A percentile compares a stretch with the other conserved stretches of the same genome.
Conservation (phyloP, 176 grass and related monocot genomes). For the sorghum (Sorghum bicolor) region DNA sequence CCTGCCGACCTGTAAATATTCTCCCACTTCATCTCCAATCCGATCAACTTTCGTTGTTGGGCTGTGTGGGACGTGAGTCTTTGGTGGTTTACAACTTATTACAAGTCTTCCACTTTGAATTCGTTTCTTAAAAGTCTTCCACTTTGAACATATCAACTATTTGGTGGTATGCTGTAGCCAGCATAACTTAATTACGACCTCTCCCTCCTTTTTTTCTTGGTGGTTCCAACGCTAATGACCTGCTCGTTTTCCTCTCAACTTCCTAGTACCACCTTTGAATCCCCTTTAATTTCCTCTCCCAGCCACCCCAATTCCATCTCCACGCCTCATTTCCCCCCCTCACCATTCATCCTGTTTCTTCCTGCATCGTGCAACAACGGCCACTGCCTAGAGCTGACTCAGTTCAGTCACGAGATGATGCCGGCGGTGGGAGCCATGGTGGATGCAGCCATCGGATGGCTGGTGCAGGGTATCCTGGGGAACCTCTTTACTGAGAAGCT, state of each 20-base stretch:
- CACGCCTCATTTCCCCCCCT: not conserved
- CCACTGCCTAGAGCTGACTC: not conserved
- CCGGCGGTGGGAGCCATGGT: not conserved
- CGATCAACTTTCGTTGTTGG: not conserved
- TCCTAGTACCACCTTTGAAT: too few relatives aligned
- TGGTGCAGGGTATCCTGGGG: constrained; percentile 21
- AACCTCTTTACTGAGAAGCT: not conserved
- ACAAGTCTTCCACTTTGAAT: not conserved
- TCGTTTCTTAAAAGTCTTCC: too few relatives aligned
- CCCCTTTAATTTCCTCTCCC: too few relatives aligned
- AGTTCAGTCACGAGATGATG: not conserved
- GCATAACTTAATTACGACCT: too few relatives aligned
- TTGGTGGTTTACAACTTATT: too few relatives aligned
- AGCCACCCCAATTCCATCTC: not conserved
- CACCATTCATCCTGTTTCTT: not conserved
- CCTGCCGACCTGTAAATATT: not conserved
- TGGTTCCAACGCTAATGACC: too few relatives aligned
- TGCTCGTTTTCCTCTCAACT: too few relatives aligned
- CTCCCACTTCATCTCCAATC: not conserved
- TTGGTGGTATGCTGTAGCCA: too few relatives aligned
- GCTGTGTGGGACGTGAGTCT: not conserved
- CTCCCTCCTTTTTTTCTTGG: too few relatives aligned
- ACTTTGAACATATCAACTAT: not conserved
- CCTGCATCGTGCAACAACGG: not conserved
- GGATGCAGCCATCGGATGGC: constrained; percentile 11